Conservation (phyloP, 2,329 filamentous ascomycete species). For the Fusarium mangiferae region DNA sequence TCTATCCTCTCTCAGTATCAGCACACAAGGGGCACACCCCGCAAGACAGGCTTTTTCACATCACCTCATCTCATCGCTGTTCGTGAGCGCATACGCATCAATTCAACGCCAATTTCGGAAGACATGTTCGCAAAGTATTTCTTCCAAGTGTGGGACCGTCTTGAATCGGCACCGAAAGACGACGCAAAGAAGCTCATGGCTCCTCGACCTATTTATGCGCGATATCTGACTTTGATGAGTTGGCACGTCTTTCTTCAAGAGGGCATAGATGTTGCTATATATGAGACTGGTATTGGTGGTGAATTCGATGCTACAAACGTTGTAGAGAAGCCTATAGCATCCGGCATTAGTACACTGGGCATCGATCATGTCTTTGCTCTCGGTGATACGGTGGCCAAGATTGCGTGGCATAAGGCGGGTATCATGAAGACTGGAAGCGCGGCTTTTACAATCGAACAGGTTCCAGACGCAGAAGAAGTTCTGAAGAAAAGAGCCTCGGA, state of each 20-base stretch:
- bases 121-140: slow-evolving; percentile 72
- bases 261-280: slow-evolving; percentile 69
- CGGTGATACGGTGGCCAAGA: slow-evolving; percentile 70
- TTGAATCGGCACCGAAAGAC: slow-evolving; percentile 52
- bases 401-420: slow-evolving; percentile 80
- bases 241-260: slow-evolving; percentile 74
- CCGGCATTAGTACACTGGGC: slow-evolving; percentile 72
- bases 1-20: slow-evolving; percentile 68
- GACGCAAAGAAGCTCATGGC: slow-evolving; percentile 50
- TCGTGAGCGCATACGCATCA: slow-evolving; percentile 73
- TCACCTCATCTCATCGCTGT: slow-evolving; percentile 76
- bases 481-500: slow-evolving; percentile 63
- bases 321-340: slow-evolving; percentile 65
- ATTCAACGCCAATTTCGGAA: slow-evolving; percentile 67
- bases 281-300: slow-evolving; percentile 75
- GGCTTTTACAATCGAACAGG: slow-evolving; percentile 68
- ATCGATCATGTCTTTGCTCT: slow-evolving; percentile 75
- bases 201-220: slow-evolving; percentile 66
- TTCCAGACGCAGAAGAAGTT: slow-evolving; percentile 56
- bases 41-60: slow-evolving; percentile 71
- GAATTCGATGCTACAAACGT: slow-evolving; percentile 77
- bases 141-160: slow-evolving; percentile 72
- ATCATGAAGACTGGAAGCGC: slow-evolving; percentile 71
- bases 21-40: slow-evolving; percentile 46
- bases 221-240: slow-evolving; percentile 72